Evolutionary conservation across 306 rosid genomes (phyloP).

Genomic region (Mucuna pruriens): DNA sequence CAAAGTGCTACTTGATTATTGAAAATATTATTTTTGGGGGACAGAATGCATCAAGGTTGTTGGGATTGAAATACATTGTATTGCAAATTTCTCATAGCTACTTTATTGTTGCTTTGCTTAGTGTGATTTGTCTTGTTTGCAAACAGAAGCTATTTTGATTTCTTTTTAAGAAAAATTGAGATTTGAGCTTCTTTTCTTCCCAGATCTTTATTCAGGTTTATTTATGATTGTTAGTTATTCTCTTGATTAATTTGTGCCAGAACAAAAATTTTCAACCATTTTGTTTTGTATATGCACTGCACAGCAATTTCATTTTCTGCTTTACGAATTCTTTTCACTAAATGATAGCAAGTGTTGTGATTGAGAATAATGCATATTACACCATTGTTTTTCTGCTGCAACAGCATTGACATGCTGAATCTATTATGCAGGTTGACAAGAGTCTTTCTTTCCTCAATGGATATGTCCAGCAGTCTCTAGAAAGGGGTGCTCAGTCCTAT

Average conservation of each 20-base stretch:
- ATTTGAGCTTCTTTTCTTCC: background rate
- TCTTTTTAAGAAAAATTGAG: background rate
- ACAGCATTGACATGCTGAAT: slow-evolving; percentile 18
- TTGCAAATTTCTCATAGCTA: background rate
- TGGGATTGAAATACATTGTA: background rate
- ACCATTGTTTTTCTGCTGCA: slow-evolving; percentile 6
- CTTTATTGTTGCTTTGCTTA: background rate
- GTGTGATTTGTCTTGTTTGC: background rate
- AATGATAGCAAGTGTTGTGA: background rate
- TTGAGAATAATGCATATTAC: background rate
- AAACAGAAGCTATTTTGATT: background rate
- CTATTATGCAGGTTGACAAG: slow-evolving; percentile 64
- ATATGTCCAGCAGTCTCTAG: slow-evolving; percentile 66
- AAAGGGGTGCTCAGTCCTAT: slow-evolving; percentile 83
- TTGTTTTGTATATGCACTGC: background rate
- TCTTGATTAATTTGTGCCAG: background rate
- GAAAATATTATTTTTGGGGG: background rate
- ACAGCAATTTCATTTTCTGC: slow-evolving; percentile 6
- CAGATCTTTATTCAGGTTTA: background rate
- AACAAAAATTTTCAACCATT: background rate
- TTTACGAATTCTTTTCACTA: background rate
- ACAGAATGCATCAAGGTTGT: background rate
- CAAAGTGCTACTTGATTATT: background rate
- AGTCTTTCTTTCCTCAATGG: slow-evolving; percentile 70
- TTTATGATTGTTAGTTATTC: background rate